A percentile compares a stretch with the other conserved stretches of the same genome.
Conservation (phyloP, 306 rosid species). For the Medicago ruthenica region DNA sequence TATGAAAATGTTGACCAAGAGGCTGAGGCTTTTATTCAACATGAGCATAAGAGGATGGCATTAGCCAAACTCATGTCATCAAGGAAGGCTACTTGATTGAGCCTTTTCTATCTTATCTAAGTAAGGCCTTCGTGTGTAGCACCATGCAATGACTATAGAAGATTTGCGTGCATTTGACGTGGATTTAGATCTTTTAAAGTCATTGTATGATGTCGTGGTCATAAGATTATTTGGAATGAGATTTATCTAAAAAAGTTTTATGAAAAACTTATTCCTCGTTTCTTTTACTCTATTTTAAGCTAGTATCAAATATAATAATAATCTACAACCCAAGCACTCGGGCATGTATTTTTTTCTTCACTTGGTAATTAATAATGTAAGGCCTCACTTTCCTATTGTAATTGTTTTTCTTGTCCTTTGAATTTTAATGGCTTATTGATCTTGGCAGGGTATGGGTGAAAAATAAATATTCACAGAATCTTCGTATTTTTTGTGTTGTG, state of each 20-base stretch:
- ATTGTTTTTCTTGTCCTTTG: background rate
- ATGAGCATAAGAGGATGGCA: slow-evolving; percentile 59
- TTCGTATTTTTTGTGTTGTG: no score
- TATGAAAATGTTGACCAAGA: slow-evolving; percentile 56
- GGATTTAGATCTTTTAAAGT: background rate
- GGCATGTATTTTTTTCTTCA: background rate
- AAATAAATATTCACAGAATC: no score
- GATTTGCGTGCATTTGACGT: background rate
- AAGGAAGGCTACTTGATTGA: background rate
- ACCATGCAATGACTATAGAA: background rate
- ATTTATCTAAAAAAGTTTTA: slow-evolving; percentile 1
- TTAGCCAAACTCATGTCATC: slow-evolving; percentile 42
- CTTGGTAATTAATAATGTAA: slow-evolving; percentile 22
- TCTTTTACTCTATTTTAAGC: slow-evolving; percentile 25
- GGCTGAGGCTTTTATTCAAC: slow-evolving; percentile 67
- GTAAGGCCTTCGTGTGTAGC: background rate
- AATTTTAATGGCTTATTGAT: background rate
- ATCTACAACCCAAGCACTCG: background rate
- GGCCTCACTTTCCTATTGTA: background rate
- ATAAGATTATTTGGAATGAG: slow-evolving; percentile 28
- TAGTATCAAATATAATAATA: slow-evolving; percentile 6
- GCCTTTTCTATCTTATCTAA: background rate
- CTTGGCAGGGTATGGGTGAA: no score
- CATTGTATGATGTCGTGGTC: background rate
- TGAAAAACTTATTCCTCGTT: slow-evolving; percentile 21